Conservation (phyloP, 2,329 filamentous ascomycete genomes). For the Phoma sp. region DNA sequence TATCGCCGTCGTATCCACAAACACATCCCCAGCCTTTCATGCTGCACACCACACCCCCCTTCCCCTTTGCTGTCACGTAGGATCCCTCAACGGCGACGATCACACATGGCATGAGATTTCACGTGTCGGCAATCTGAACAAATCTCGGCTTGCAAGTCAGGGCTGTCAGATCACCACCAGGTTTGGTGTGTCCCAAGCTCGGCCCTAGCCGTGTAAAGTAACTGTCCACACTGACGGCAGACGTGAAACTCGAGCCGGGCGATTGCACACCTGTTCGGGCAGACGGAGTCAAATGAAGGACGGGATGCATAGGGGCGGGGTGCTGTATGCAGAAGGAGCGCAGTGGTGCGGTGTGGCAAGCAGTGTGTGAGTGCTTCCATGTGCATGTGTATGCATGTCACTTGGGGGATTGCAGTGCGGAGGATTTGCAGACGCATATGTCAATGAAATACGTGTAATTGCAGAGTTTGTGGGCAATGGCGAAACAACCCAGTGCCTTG, state of each 20-base stretch:
- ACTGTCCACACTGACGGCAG: neutral
- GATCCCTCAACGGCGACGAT: neutral
- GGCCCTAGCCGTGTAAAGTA: neutral
- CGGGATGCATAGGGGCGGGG: neutral
- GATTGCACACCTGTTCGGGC: neutral
- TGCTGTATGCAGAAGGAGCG: neutral
- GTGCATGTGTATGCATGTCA: neutral
- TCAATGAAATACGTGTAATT: too few species aligned
- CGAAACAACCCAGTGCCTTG: slow-evolving; percentile 8
- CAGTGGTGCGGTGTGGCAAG: neutral
- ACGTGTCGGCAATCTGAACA: slow-evolving; percentile 19
- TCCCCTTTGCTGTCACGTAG: neutral
- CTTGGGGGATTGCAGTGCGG: neutral
- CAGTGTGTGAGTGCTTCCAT: neutral
- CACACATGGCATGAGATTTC: neutral
- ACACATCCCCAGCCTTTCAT: neutral
- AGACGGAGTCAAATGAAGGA: neutral
- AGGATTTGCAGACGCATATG: too few species aligned
- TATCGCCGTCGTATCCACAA: too few species aligned
- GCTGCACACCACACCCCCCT: neutral
- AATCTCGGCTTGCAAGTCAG: slow-evolving; percentile 4
- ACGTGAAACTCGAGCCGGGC: slow-evolving; percentile 4
- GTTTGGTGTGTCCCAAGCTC: slow-evolving; percentile 1
- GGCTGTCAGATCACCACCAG: slow-evolving; percentile 10
- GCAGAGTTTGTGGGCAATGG: neutral